Evolutionary conservation across 1,284 basidiomycete genomes (phyloP).

Genomic region (Meira miltonrushii): DNA sequence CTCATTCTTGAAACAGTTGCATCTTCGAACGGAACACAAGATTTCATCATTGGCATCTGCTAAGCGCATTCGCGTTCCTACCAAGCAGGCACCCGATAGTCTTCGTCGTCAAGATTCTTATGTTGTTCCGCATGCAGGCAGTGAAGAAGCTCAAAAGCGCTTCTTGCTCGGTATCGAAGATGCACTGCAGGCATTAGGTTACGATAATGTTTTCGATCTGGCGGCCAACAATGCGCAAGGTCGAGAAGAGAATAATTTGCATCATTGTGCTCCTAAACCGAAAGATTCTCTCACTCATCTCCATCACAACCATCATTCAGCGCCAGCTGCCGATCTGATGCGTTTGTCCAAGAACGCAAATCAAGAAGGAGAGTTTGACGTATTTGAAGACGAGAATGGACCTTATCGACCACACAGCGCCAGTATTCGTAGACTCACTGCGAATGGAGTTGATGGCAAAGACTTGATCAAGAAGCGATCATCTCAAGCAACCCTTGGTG

Average conservation of each 20-base stretch:
- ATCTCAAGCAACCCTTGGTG: too few species aligned
- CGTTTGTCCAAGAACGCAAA: too few species aligned
- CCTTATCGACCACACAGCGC: slow-evolving; percentile 11
- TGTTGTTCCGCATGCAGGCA: slow-evolving; percentile 6
- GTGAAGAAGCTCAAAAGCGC: slow-evolving; percentile 28
- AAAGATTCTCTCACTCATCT: neutral
- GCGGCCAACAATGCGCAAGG: neutral
- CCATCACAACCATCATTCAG: slow-evolving; percentile 30
- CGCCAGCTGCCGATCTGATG: slow-evolving; percentile 17
- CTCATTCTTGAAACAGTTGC: slow-evolving; percentile 32
- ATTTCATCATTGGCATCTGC: neutral
- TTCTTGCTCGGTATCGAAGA: slow-evolving; percentile 36
- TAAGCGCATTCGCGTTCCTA: neutral
- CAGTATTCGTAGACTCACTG: neutral
- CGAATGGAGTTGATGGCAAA: neutral
- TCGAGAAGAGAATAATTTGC: slow-evolving; percentile 6
- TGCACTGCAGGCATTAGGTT: slow-evolving; percentile 25
- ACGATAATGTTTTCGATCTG: slow-evolving; percentile 21
- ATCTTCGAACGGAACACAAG: slow-evolving; percentile 28
- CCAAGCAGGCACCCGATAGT: neutral
- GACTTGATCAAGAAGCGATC: too few species aligned
- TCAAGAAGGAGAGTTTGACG: slow-evolving; percentile 4
- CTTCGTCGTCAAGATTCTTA: slow-evolving; percentile 13
- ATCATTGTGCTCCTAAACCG: neutral
- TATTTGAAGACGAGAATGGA: slow-evolving; percentile 12